Evolutionary conservation across 805 yeast genomes (phyloP).

Genomic region (Saturnispora hagleri): DNA sequence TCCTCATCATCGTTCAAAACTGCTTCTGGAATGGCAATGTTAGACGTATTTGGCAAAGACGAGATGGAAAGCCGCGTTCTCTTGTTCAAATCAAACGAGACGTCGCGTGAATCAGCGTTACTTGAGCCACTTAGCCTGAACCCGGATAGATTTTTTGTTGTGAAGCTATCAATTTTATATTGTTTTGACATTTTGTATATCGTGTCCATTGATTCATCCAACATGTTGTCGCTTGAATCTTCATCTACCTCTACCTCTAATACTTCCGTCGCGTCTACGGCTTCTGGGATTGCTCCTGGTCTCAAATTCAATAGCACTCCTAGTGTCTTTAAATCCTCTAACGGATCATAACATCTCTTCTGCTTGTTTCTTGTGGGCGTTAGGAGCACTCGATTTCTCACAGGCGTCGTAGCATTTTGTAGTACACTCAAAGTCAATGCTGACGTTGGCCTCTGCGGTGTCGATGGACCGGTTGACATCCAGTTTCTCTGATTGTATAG

Average conservation of each 20-base stretch:
- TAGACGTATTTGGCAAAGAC: conserved; percentile 21
- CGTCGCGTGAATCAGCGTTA: conserved; percentile 13
- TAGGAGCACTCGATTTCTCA: conserved; percentile 21
- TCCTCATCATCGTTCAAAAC: conserved; percentile 20
- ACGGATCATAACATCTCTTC: conserved; percentile 25
- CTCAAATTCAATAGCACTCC: conserved; percentile 22
- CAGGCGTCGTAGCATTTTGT: conserved; percentile 25
- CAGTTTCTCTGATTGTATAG: not conserved
- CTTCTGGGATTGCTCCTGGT: not conserved
- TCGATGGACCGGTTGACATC: conserved; percentile 9
- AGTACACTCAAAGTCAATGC: conserved; percentile 26
- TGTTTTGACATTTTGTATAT: not conserved
- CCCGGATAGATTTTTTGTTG: conserved; percentile 2
- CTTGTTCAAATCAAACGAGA: conserved; percentile 16
- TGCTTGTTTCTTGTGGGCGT: conserved; percentile 22
- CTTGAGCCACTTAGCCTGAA: conserved; percentile 3
- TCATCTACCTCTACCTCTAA: not conserved
- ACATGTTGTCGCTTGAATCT: not conserved
- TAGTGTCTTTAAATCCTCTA: conserved; percentile 23
- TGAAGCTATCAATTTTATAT: conserved; percentile 2
- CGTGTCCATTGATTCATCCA: not conserved
- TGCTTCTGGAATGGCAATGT: conserved; percentile 29
- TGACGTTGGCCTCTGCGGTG: conserved; percentile 22
- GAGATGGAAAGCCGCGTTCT: conserved; percentile 19
- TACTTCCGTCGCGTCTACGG: not conserved